Evolutionary conservation across 495 filamentous ascomycete genomes (phyloP), one percentile per base, ranked within the genome.

Genomic region (Lichenothelia convexa): DNA sequence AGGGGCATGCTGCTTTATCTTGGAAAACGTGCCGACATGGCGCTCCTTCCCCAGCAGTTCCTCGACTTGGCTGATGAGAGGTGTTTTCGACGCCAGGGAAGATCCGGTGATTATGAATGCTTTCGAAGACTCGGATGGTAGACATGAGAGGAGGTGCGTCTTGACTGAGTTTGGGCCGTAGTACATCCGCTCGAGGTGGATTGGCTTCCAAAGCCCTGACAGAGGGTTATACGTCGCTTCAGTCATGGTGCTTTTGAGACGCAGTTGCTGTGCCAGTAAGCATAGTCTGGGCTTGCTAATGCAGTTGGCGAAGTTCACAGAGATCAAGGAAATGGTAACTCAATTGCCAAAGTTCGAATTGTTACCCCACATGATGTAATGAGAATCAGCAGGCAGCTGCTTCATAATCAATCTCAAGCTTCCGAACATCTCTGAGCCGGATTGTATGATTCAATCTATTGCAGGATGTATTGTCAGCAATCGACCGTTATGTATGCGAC

Each of bases 41-140:
- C 56, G 53, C 20, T 45, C 39, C 1, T 33, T 17, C 7, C 49
- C 46, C 5, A 67, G 50, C 15, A 65, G 47, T 7, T 47, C 19
- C 48, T 67, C 61, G 26, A 67, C 53, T 37, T 62, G 46, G 32
- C 53, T 48, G 33, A 67, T 50, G 13, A 67, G 51, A 0, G 50
- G 35, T 4, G 64, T 67, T 41, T 62, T 67, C 19, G 39, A 50
- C n/a, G 59, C 58, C 11, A 68, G 53, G 1, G 64, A 66, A 15
- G 39, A 45, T 24, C 62, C 61, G 15, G 64, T 68, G 30, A 67
- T 56, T 41, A 68, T 62, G 47, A 65, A 68, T 8, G 60, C 64
- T 49, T 62, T 65, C 33, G 61, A 65, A 8, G 32, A 37, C 3
- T 39, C 21, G 11, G 41, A 45, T 1, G 60, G 60, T 9, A 66